Conservation (phyloP, 805 yeast species). For the Wickerhamiella domercqiae region DNA sequence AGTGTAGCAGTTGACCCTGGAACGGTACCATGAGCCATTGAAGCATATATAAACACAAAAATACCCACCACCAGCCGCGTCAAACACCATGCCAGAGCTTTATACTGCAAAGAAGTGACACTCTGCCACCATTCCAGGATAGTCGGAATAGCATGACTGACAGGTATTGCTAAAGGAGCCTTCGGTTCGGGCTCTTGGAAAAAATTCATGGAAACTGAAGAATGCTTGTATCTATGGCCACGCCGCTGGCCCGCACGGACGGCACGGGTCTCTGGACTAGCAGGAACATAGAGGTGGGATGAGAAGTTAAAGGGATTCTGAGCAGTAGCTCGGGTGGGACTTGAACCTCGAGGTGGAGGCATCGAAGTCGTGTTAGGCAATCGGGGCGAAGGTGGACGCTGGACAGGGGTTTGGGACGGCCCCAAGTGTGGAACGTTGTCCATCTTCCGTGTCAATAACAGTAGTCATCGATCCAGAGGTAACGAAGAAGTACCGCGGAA, state of each 20-base stretch:
- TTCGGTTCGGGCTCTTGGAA: slow-evolving; percentile 81
- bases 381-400: too few relatives aligned
- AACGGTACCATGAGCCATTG: slow-evolving; percentile 5
- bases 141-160: slow-evolving; percentile 58
- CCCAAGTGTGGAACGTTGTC: too few relatives aligned
- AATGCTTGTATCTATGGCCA: slow-evolving; percentile 91
- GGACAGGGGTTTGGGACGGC: too few relatives aligned
- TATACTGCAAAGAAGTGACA: slow-evolving; percentile 40
- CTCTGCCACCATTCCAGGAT: slow-evolving; percentile 46
- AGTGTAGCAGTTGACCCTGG: slow-evolving; percentile 38
- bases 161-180: slow-evolving; percentile 47
- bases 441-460: too few relatives aligned
- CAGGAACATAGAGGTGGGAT: slow-evolving; percentile 30
- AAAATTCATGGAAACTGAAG: slow-evolving; percentile 89
- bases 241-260: slow-evolving; percentile 36
- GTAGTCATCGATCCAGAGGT: too few relatives aligned
- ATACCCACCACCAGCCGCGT: slow-evolving; percentile 42
- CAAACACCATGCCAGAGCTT: slow-evolving; percentile 42
- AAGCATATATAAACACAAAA: slow-evolving; percentile 31
- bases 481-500: too few relatives aligned
- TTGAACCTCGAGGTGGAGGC: slow-evolving; percentile 1
- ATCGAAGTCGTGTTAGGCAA: neutral
- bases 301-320: slow-evolving; percentile 49
- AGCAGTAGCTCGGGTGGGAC: slow-evolving; percentile 1
- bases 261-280: slow-evolving; percentile 12